Conservation (phyloP, 1,139 yeast genomes). For the Pneumocystis sp. region DNA sequence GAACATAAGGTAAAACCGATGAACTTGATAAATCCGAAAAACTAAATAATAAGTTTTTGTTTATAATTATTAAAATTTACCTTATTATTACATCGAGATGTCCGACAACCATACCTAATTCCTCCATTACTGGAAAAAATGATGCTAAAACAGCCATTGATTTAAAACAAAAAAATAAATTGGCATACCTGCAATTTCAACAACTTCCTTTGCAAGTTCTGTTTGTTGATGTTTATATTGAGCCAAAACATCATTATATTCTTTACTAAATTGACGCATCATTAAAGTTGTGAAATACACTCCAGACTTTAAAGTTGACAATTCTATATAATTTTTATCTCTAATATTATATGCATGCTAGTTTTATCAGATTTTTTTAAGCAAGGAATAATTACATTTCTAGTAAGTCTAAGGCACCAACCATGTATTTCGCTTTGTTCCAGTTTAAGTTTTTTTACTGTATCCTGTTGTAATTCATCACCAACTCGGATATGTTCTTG, state of each 20-base stretch:
- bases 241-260: conserved; percentile 42
- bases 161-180: background rate
- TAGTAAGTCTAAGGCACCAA: conserved; percentile 83
- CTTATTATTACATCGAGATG: conserved; percentile 61
- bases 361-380: background rate
- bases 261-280: conserved; percentile 44
- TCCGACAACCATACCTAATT: conserved; percentile 48
- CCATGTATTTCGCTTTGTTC: conserved; percentile 81
- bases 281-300: conserved; percentile 68
- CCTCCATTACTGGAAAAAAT: conserved; percentile 61
- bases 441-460: conserved; percentile 72
- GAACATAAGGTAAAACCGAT: conserved; percentile 69
- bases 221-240: conserved; percentile 65
- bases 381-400: conserved; percentile 30
- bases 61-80: background rate
- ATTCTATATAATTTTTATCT: conserved; percentile 36
- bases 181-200: conserved; percentile 39
- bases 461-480: conserved; percentile 63
- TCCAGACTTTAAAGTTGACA: conserved; percentile 84
- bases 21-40: conserved; percentile 76
- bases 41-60: conserved; percentile 22
- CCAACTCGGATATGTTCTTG: conserved; percentile 50
- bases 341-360: background rate
- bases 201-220: conserved; percentile 65
- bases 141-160: conserved; percentile 30